phyloP scores from a whole-genome alignment of 1,139 yeast species.

The Scheffersomyces illinoinensis region DNA sequence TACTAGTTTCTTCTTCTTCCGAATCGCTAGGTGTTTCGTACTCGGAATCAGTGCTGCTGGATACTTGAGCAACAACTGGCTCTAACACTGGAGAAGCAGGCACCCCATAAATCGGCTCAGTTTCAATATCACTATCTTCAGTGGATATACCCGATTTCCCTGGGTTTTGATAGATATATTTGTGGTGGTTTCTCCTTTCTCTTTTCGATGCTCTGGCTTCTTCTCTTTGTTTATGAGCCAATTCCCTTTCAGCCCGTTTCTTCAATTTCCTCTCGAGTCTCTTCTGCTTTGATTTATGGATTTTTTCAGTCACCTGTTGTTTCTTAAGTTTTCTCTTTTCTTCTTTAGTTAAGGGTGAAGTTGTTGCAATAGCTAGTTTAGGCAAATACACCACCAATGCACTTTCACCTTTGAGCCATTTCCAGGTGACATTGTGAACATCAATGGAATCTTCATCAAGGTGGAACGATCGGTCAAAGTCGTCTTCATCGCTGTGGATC shows the following conservation, averaged over 20 bases:
- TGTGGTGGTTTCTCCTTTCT: not conserved
- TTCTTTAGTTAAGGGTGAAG: not conserved
- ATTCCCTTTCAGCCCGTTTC: slow-evolving; percentile 1
- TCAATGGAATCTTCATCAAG: not conserved
- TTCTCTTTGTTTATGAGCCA: not conserved
- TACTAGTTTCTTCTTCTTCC: not conserved
- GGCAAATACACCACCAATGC: not conserved
- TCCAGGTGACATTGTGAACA: not conserved
- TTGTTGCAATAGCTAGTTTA: not conserved
- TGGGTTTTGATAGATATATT: not conserved
- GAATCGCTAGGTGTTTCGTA: not conserved
- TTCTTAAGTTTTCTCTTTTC: not conserved
- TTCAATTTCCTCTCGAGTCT: slow-evolving; percentile 5
- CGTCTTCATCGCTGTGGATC: not conserved
- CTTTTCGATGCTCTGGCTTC: not conserved
- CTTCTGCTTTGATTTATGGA: slow-evolving; percentile 3
- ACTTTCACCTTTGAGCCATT: not conserved
- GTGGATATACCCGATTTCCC: not conserved
- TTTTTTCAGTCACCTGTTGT: not conserved
- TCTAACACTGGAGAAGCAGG: not conserved
- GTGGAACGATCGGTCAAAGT: not conserved
- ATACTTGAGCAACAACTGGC: not conserved
- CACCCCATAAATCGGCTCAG: not conserved
- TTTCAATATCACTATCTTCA: not conserved
- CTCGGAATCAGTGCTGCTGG: not conserved